These are phyloP conservation scores for Backusella tarrabulga DNA, from an alignment of 192 early-diverging fungal species.

Conservation along the genomic window DNA sequence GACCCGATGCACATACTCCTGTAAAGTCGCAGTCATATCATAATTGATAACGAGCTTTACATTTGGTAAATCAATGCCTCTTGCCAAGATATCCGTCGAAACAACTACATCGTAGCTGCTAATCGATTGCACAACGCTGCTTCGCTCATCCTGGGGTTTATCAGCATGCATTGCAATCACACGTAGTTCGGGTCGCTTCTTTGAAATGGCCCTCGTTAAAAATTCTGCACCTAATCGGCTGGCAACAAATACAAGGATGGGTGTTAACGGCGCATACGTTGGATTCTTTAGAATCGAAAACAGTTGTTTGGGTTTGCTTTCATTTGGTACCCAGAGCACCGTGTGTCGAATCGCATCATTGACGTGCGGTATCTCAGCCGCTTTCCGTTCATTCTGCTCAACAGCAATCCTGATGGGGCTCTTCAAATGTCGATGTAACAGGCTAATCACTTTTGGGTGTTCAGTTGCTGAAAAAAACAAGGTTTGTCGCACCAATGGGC, in stretches of 20 bases:
- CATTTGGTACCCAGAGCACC: conserved; percentile 55
- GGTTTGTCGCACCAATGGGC: conserved; percentile 35
- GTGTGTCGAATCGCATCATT: conserved; percentile 49
- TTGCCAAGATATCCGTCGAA: conserved; percentile 49
- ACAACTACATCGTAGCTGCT: conserved; percentile 43
- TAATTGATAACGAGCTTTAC: conserved; percentile 55
- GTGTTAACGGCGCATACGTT: conserved; percentile 47
- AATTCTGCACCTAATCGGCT: conserved; percentile 53
- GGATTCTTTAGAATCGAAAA: conserved; percentile 51
- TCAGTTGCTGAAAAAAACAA: conserved; percentile 38
- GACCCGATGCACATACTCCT: conserved; percentile 57
- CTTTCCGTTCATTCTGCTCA: neutral
- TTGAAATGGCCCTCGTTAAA: conserved; percentile 42
- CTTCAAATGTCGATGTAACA: conserved; percentile 26
- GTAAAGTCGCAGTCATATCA: conserved; percentile 57
- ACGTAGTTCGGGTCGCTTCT: conserved; percentile 27
- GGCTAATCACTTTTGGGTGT: conserved; percentile 11
- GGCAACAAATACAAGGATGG: conserved; percentile 55
- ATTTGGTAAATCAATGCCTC: conserved; percentile 48
- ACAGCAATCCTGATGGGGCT: conserved; percentile 30
- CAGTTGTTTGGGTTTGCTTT: conserved; percentile 52
- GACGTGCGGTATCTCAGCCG: neutral
- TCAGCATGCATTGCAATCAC: conserved; percentile 52
- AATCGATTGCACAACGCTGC: conserved; percentile 30
- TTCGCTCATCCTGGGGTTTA: conserved; percentile 45